Evolutionary conservation across 192 early-diverging fungal species (phyloP).

Genomic region (Gaertneriomyces sp.): DNA sequence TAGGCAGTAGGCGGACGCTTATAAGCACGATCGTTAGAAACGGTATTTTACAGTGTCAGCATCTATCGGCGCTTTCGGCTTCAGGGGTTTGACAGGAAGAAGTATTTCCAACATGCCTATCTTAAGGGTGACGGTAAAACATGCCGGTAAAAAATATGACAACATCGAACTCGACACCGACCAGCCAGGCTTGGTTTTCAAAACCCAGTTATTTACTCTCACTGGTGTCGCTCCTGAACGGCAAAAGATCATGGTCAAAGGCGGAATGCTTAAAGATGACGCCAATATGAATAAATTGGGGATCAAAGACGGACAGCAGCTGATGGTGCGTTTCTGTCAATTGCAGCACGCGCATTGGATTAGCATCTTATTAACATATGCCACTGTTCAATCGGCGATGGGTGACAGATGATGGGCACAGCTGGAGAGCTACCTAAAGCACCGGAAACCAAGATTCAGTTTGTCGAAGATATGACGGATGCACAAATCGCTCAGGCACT

Average conservation of each 20-base stretch:
- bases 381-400: neutral
- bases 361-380: neutral
- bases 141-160: slow-evolving; percentile 84
- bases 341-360: neutral
- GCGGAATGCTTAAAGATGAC: slow-evolving; percentile 88
- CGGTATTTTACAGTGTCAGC: too few relatives aligned
- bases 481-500: slow-evolving; percentile 78
- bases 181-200: slow-evolving; percentile 76
- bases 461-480: slow-evolving; percentile 93
- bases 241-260: slow-evolving; percentile 93
- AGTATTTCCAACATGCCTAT: too few relatives aligned
- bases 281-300: slow-evolving; percentile 69
- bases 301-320: slow-evolving; percentile 59
- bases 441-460: slow-evolving; percentile 64
- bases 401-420: slow-evolving; percentile 87
- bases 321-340: slow-evolving; percentile 26
- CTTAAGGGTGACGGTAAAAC: slow-evolving; percentile 72
- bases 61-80: too few relatives aligned
- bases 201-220: slow-evolving; percentile 82
- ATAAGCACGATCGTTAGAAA: too few relatives aligned
- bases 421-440: slow-evolving; percentile 88
- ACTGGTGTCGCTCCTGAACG: slow-evolving; percentile 88
- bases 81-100: too few relatives aligned
- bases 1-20: too few relatives aligned
- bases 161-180: slow-evolving; percentile 69